Base-by-base conservation (phyloP, 371 early-diverging fungal species). In the Pancytospora epiphaga region DNA sequence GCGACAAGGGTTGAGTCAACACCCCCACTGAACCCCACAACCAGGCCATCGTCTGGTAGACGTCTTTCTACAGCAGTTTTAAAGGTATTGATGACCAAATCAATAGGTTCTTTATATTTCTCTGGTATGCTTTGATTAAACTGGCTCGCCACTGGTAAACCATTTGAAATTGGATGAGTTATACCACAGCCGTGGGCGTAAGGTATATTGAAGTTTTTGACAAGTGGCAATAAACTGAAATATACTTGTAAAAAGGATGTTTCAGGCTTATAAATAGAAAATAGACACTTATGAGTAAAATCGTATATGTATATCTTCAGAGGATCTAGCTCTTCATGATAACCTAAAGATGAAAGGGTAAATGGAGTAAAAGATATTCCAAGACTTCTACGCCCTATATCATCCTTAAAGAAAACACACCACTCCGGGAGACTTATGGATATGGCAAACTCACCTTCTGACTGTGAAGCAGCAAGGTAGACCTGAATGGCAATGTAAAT, bases 371-470 rank as follows among this genome's bases (percentile, higher is more conserved):
- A 50, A 2, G n/a, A 25, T 9, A 52, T 61, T 39, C 77, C 77
- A 30, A 77, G 38, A 34, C 70, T 69, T 64, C 61, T 72, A 62
- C 30, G 60, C 15, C 77, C 77, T 33, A 77, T 49, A 38, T 77
- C 73, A 50, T 77, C 77, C 54, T 77, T 77, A 40, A 77, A 69
- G 58, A 75, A 77, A 56, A 52, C 68, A 1, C 54, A 40, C 2
- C 22, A 6, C 9, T 39, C 37, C 29, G 32, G 33, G 19, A 34
- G 15, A 38, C 34, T 32, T 3, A 76, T 54, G 22, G 62, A 34
- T n/a, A 76, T 18, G 0, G 72, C 68, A 25, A 72, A 52, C 33
- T 72, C 76, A 39, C 66, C 71, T 29, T 60, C 60, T 37, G 56
- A 62, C 43, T 19, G 36, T 36, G 65, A 71, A 40, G 71, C 54